phyloP scores from a whole-genome alignment of 208 protist genomes.

The Phytomonas sp. region DNA sequence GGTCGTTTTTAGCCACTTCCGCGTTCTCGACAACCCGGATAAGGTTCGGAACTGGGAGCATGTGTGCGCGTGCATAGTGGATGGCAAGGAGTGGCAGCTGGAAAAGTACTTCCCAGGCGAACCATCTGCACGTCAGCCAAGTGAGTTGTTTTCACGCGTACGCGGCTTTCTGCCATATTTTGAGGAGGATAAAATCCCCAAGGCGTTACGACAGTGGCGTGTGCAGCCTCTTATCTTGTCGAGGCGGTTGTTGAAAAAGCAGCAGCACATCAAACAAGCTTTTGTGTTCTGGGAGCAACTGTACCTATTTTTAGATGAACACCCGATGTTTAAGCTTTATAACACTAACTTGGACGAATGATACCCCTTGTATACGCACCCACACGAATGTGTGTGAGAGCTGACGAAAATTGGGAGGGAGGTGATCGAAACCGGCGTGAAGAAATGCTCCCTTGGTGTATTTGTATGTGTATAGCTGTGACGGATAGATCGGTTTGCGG shows the following conservation, averaged over 20 bases:
- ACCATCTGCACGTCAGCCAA: constrained; percentile 28
- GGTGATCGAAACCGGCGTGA: neutral
- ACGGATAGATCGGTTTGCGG: neutral
- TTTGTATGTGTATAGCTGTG: neutral
- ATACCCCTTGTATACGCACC: constrained; percentile 4
- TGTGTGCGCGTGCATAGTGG: constrained; percentile 79
- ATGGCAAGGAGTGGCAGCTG: constrained; percentile 76
- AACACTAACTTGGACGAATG: constrained; percentile 10
- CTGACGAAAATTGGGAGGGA: neutral
- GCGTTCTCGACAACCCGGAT: constrained; percentile 67
- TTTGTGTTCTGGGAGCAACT: constrained; percentile 79
- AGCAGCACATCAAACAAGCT: constrained; percentile 69
- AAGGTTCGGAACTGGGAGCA: constrained; percentile 72
- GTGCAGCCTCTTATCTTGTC: constrained; percentile 68
- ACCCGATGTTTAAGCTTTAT: constrained; percentile 70
- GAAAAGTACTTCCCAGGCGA: constrained; percentile 51
- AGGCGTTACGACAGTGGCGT: constrained; percentile 63
- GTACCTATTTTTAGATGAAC: constrained; percentile 68
- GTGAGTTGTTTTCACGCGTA: constrained; percentile 58
- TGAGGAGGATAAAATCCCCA: constrained; percentile 80
- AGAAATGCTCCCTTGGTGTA: neutral
- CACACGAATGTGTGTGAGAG: neutral
- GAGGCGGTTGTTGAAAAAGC: constrained; percentile 59
- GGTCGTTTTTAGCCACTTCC: constrained; percentile 61
- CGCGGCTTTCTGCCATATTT: constrained; percentile 82